Evolutionary conservation across 441 rosid genomes (phyloP), one percentile per base, ranked within the genome.

Genomic region (Brassica balearica): DNA sequence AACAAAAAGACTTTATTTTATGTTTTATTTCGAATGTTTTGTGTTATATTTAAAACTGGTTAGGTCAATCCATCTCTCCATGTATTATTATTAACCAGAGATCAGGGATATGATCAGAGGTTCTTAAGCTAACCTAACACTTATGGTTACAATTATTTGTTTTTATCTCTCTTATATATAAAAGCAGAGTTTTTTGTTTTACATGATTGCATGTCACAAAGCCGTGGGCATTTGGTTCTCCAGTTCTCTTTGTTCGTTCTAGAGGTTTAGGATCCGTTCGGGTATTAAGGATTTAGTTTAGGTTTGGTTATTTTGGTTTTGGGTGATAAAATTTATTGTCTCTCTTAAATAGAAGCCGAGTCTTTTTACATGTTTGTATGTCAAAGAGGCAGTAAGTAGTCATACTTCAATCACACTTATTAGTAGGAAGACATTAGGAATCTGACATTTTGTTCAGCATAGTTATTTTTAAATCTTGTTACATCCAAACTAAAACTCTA

Each of bases 81-180:
- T 80, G 82, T 80, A 80, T 64, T 69, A 64, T 79, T 46, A 63
- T 29, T 38, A 27, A 74, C 76, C 36, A 74, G 76, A 66, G 81
- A 34, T 66, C 62, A 69, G 69, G 53, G 74, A 27, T 61, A 27
- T 77, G 68, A 48, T 79, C 66, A 62, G 19, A 68, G 69, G 46
- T 78, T 55, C 34, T 67, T 3, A 61, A 55, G 61, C 83, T 81
- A 71, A 81, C 73, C 74, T 81, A 76, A 76, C 83, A 67, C 56
- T 71, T 55, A n/a, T 65, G 48, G 8, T 43, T 25, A 25, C 27
- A 25, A 25, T 25, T 25, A 25, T 25, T 25, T 25, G 27, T 25
- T 25, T 25, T 25, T 1, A 0, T 25, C 27, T 25, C 27, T 25
- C 27, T 25, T 25, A 25, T 25, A 3, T 25, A 25, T 25, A 25